These are phyloP conservation scores for Fagopyrum tataricum DNA, from an alignment of 148 eudicot species.

Conservation along the genomic window DNA sequence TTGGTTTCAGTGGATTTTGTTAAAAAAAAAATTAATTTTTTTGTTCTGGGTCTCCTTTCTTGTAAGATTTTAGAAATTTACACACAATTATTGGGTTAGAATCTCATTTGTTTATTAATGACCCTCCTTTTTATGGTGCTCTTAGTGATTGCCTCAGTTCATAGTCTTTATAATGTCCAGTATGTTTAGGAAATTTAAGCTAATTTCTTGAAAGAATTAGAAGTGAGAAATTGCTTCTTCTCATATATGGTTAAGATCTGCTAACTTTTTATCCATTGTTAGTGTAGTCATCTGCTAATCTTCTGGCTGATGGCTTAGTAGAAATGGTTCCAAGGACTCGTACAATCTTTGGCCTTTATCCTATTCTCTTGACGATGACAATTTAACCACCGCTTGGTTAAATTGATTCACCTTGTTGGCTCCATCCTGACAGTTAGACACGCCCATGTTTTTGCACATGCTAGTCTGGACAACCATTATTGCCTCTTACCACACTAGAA, in stretches of 20 bases:
- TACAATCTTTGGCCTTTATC: background rate
- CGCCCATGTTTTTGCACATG: background rate
- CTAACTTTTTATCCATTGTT: background rate
- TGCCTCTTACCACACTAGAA: background rate
- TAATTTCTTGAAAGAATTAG: no score
- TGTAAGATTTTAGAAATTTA: no score
- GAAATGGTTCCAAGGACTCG: background rate
- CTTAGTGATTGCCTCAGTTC: background rate
- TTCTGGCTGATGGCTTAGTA: background rate
- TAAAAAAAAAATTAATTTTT: no score
- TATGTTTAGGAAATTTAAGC: no score
- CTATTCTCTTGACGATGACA: background rate
- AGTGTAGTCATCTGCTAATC: background rate
- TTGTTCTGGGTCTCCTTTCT: no score
- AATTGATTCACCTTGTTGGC: background rate
- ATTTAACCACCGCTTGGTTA: background rate
- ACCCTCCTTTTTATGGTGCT: no score
- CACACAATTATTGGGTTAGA: no score
- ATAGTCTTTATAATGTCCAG: background rate
- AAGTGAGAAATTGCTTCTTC: no score
- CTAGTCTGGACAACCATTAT: background rate
- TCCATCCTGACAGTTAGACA: background rate
- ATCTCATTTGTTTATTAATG: no score
- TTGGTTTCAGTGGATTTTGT: no score
- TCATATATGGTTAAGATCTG: background rate